These are phyloP conservation scores for Candida arabinofermentans DNA, from an alignment of 805 yeast species.

Conservation along the genomic window DNA sequence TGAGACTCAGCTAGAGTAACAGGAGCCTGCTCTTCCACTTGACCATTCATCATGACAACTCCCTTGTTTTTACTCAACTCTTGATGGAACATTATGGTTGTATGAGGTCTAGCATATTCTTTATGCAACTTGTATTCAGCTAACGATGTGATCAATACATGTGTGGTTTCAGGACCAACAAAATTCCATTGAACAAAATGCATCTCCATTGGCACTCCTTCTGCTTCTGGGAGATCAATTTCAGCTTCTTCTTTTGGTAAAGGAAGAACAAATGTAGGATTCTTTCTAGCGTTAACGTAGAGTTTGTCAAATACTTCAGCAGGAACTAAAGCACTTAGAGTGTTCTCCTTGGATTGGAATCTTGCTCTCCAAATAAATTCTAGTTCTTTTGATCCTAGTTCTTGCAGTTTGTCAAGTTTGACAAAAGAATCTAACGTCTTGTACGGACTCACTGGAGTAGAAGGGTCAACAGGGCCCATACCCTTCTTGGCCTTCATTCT, in stretches of 20 bases:
- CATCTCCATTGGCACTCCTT: constrained; percentile 53
- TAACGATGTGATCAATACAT: constrained; percentile 85
- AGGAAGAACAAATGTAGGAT: constrained; percentile 88
- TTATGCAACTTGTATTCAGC: constrained; percentile 88
- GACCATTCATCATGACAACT: constrained; percentile 81
- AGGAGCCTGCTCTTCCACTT: constrained; percentile 66
- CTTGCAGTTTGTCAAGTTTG: constrained; percentile 59
- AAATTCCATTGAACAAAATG: constrained; percentile 94
- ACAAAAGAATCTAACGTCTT: constrained; percentile 71
- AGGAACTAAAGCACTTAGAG: constrained; percentile 63
- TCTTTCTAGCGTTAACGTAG: constrained; percentile 58
- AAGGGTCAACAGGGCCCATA: constrained; percentile 34
- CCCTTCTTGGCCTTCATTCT: constrained; percentile 27
- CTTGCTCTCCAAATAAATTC: constrained; percentile 88
- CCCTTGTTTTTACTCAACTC: constrained; percentile 61
- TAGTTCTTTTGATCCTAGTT: constrained; percentile 57
- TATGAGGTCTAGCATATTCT: constrained; percentile 93
- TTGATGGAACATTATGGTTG: constrained; percentile 82
- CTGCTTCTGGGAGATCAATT: constrained; percentile 24
- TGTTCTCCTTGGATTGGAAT: constrained; percentile 55
- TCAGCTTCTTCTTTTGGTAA: constrained; percentile 60
- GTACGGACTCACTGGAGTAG: constrained; percentile 43
- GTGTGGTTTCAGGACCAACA: constrained; percentile 78
- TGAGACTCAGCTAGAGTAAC: constrained; percentile 75
- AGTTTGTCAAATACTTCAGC: constrained; percentile 58